Base-by-base conservation (phyloP, 805 yeast species). In the Candida ipomoeae region DNA sequence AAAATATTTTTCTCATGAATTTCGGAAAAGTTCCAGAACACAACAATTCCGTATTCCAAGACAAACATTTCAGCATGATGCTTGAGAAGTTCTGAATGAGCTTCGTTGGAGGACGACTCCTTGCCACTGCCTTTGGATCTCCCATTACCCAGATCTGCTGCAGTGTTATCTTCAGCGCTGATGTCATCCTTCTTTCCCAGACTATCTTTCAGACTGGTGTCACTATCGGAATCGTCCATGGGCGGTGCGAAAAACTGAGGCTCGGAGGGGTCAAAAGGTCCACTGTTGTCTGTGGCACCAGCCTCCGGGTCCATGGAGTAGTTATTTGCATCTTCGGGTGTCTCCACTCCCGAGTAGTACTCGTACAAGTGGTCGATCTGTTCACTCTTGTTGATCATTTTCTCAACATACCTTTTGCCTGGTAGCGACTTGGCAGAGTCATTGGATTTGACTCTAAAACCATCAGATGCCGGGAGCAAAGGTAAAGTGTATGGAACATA, bases 11-110 rank as follows among this genome's bases (percentile, higher is more conserved):
- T 90, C 62, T 94, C 99, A 63, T 94, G 97, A 6, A 81, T 75
- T 63, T 90, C 97, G 2, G 92, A 83, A 59, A 94, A 90, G 62
- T 94, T 94, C 99, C 99, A 94, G 62, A 94, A 91, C 18, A 94
- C 97, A n/a, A 94, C 89, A 13, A 92, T 96, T 18, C 99, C 99
- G 64, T 94, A 94, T 48, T 82, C 84, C 64, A 92, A 83, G 13
- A 94, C 80, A 62, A 94, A 94, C 75, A 94, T 78, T 62, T 92
- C 98, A 0, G 97, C 92, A 48, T 73, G 76, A 63, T 84, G 88
- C 55, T 80, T 81, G 3, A 79, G 68, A 45, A 78, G 71, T 51
- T 81, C 83, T 0, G 76, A 69, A n/a, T 53, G 54, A 32, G 38
- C 46, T 14, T 51, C 50, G 40, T 29, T 40, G 38, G 14, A 17